phyloP scores from a whole-genome alignment of 805 yeast species.

The Metschnikowia chrysomelidarum region DNA sequence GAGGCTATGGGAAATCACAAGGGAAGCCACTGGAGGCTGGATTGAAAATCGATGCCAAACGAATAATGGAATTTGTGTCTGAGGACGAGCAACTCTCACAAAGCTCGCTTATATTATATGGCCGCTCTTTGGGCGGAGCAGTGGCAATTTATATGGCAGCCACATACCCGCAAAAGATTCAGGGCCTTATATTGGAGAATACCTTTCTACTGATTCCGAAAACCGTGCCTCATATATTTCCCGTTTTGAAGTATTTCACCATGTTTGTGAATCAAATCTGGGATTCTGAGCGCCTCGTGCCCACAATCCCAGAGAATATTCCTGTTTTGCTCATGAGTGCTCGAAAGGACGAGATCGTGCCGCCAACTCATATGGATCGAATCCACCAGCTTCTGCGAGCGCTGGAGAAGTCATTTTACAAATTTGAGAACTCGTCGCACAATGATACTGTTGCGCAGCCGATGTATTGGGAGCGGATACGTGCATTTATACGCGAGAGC shows the following conservation, averaged over 20 bases:
- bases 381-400: conserved; percentile 55
- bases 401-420: conserved; percentile 47
- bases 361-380: conserved; percentile 75
- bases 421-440: conserved; percentile 65
- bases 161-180: conserved; percentile 46
- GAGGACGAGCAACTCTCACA: conserved; percentile 51
- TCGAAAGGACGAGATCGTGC: conserved; percentile 82
- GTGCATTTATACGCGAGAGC: conserved; percentile 50
- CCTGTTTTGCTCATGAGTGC: conserved; percentile 77
- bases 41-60: conserved; percentile 75
- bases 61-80: conserved; percentile 59
- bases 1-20: conserved; percentile 85
- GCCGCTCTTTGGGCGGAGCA: conserved; percentile 94
- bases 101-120: conserved; percentile 67
- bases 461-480: conserved; percentile 74
- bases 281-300: conserved; percentile 72
- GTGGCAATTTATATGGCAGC: conserved; percentile 82
- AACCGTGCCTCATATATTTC: conserved; percentile 71
- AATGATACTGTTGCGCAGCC: conserved; percentile 79
- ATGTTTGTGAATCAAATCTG: conserved; percentile 74
- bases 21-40: conserved; percentile 80
- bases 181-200: conserved; percentile 78
- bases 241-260: conserved; percentile 55
- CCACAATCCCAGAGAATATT: conserved; percentile 46
- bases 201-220: conserved; percentile 77